phyloP scores from a whole-genome alignment of 495 filamentous ascomycete genomes.

The Annulohypoxylon moriforme region DNA sequence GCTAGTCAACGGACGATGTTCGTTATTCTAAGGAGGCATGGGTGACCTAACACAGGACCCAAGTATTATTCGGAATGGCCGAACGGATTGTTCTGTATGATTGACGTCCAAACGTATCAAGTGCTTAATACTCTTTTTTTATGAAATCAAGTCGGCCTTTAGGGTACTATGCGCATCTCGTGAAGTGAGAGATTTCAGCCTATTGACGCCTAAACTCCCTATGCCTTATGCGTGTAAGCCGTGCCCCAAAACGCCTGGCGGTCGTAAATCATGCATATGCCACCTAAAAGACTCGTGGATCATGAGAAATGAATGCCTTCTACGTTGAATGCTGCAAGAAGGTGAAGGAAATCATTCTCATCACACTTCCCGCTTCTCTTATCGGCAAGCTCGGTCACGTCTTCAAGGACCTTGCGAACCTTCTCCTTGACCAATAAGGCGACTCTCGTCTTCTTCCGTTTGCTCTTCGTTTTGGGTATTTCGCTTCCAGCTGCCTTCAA shows the following conservation, averaged over 20 bases:
- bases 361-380: constrained; percentile 86
- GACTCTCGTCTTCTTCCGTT: constrained; percentile 79
- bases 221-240: constrained; percentile 27
- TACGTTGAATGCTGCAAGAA: constrained; percentile 75
- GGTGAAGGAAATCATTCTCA: constrained; percentile 84
- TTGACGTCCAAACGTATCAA: constrained; percentile 31
- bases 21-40: neutral
- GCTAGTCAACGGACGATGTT: neutral
- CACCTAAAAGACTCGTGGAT: constrained; percentile 30
- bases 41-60: neutral
- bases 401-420: constrained; percentile 81
- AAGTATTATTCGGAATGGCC: neutral
- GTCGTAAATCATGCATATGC: constrained; percentile 25
- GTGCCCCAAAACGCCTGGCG: constrained; percentile 19
- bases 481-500: constrained; percentile 60
- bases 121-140: constrained; percentile 24
- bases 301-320: constrained; percentile 94
- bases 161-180: neutral
- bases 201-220: constrained; percentile 15
- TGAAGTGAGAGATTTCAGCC: neutral
- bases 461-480: constrained; percentile 63
- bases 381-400: constrained; percentile 79
- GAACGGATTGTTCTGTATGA: constrained; percentile 26
- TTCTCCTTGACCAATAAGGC: constrained; percentile 82
- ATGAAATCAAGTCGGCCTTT: neutral